These are phyloP conservation scores for Sporothrix mexicana DNA, from an alignment of 2,329 filamentous ascomycete genomes.

Conservation along the genomic window DNA sequence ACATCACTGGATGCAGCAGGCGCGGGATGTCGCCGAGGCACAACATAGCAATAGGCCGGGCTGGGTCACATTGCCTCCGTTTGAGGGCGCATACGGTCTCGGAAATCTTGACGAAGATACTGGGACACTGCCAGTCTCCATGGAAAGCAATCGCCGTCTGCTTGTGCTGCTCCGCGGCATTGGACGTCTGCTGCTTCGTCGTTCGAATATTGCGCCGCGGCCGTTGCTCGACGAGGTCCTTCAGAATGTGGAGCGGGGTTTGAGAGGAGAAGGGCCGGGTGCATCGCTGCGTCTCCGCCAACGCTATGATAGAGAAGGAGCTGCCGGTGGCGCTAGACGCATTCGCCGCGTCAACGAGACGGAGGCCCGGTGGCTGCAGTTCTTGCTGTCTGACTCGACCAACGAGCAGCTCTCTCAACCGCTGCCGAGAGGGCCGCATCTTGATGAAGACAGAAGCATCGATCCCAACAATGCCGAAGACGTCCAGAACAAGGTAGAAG, in stretches of 20 bases:
- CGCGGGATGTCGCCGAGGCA: slow-evolving; percentile 30
- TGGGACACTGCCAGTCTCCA: slow-evolving; percentile 36
- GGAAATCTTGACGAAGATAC: slow-evolving; percentile 26
- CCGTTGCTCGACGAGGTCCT: slow-evolving; percentile 41
- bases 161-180: slow-evolving; percentile 41
- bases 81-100: slow-evolving; percentile 27
- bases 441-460: slow-evolving; percentile 16
- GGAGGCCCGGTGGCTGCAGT: slow-evolving; percentile 46
- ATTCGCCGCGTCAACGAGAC: slow-evolving; percentile 38
- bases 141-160: slow-evolving; percentile 42
- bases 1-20: slow-evolving; percentile 35
- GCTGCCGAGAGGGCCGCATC: slow-evolving; percentile 29
- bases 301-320: slow-evolving; percentile 23
- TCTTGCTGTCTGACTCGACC: slow-evolving; percentile 42
- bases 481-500: background rate
- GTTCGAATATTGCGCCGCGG: slow-evolving; percentile 41
- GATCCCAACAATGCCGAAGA: background rate
- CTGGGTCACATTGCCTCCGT: slow-evolving; percentile 40
- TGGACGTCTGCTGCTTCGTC: slow-evolving; percentile 40
- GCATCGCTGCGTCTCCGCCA: slow-evolving; percentile 34
- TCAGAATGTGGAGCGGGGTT: slow-evolving; percentile 29
- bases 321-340: too few relatives aligned
- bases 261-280: slow-evolving; percentile 24
- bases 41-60: background rate
- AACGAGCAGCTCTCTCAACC: slow-evolving; percentile 39